phyloP scores from a whole-genome alignment of 768 basidiomycete species.

The Hygrophorus pudorinus region DNA sequence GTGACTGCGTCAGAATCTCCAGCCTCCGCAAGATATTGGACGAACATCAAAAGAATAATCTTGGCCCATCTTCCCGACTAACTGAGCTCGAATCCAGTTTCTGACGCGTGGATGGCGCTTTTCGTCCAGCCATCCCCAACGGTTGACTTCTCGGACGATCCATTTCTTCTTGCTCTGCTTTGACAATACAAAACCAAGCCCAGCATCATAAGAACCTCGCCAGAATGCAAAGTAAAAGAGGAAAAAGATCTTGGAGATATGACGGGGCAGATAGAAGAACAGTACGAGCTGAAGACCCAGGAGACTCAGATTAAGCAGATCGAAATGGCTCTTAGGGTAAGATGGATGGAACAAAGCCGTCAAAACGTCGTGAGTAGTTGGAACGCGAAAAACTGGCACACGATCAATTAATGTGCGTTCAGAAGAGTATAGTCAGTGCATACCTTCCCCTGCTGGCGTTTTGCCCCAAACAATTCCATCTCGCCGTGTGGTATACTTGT shows the following conservation, averaged over 20 bases:
- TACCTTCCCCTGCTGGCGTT: constrained; percentile 73
- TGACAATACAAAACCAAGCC: constrained; percentile 88
- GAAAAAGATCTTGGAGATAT: constrained; percentile 57
- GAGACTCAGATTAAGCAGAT: constrained; percentile 73
- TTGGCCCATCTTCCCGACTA: constrained; percentile 88
- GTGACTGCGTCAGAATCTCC: neutral
- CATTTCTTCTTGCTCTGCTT: constrained; percentile 94
- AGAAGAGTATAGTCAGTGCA: constrained; percentile 10
- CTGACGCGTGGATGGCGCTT: constrained; percentile 50
- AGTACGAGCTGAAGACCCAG: constrained; percentile 71
- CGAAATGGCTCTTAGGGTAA: constrained; percentile 82
- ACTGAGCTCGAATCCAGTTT: constrained; percentile 78
- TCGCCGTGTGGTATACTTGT: constrained; percentile 8
- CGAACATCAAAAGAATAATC: constrained; percentile 88
- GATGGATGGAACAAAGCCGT: constrained; percentile 77
- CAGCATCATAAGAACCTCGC: constrained; percentile 85
- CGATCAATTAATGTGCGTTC: constrained; percentile 6
- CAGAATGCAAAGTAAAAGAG: constrained; percentile 88
- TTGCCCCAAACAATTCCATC: constrained; percentile 83
- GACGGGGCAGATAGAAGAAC: constrained; percentile 55
- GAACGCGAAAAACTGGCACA: constrained; percentile 77
- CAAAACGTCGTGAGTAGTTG: constrained; percentile 84
- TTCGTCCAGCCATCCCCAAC: constrained; percentile 84
- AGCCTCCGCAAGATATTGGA: constrained; percentile 9
- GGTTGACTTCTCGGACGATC: constrained; percentile 77